Evolutionary conservation across 495 filamentous ascomycete genomes (phyloP).

Genomic region (Hapsidospora chrysogenum): DNA sequence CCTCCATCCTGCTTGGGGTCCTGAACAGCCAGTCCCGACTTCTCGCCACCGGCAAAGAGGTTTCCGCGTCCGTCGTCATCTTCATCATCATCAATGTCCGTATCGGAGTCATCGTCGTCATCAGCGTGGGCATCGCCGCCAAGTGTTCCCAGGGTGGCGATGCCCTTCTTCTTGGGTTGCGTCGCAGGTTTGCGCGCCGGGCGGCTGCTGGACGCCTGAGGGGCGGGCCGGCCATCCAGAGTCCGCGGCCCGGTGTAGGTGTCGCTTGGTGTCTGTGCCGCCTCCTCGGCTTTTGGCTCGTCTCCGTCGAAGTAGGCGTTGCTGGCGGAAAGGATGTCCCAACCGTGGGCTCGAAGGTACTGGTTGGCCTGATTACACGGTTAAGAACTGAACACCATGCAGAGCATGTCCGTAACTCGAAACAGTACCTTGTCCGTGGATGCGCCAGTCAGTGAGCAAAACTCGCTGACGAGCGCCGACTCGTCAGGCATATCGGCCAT

Average conservation of each 20-base stretch:
- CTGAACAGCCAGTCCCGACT: conserved; percentile 88
- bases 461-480: conserved; percentile 41
- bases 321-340: conserved; percentile 53
- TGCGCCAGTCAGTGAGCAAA: conserved; percentile 55
- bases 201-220: conserved; percentile 22
- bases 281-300: conserved; percentile 22
- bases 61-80: conserved; percentile 53
- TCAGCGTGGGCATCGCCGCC: conserved; percentile 21
- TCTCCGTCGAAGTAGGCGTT: conserved; percentile 56
- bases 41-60: conserved; percentile 89
- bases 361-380: conserved; percentile 63
- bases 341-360: conserved; percentile 48
- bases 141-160: conserved; percentile 41
- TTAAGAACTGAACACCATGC: too few relatives aligned
- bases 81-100: conserved; percentile 42
- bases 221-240: conserved; percentile 36
- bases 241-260: conserved; percentile 38
- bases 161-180: conserved; percentile 26
- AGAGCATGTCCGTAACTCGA: not conserved
- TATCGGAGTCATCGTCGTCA: conserved; percentile 38
- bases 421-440: conserved; percentile 43
- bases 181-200: conserved; percentile 4
- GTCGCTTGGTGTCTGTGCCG: conserved; percentile 8
- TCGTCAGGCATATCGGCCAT: conserved; percentile 46
- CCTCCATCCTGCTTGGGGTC: conserved; percentile 50